Conservation (phyloP, 352 stramenopile species). For the Phytophthora syringae region DNA sequence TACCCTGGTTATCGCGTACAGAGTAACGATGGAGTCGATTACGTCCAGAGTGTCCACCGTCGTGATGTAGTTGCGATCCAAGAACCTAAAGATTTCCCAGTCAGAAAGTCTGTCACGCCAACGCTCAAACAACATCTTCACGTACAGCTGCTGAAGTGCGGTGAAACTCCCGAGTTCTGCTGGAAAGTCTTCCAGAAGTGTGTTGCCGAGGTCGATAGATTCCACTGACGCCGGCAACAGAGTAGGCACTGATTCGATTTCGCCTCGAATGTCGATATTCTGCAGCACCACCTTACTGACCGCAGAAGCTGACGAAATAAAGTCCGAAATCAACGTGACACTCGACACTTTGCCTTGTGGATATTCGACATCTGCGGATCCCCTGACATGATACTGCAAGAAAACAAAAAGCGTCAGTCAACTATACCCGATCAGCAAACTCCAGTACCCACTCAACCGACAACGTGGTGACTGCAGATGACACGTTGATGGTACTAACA, state of each 20-base stretch:
- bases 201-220: slow-evolving; percentile 34
- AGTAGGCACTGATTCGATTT: slow-evolving; percentile 15
- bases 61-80: slow-evolving; percentile 43
- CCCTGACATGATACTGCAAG: slow-evolving; percentile 33
- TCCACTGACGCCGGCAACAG: slow-evolving; percentile 30
- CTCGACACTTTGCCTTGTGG: slow-evolving; percentile 43
- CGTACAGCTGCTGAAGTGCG: slow-evolving; percentile 30
- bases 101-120: neutral
- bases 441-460: slow-evolving; percentile 8
- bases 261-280: slow-evolving; percentile 31
- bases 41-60: slow-evolving; percentile 22
- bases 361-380: slow-evolving; percentile 26
- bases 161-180: slow-evolving; percentile 19
- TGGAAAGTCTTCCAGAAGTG: slow-evolving; percentile 30
- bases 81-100: slow-evolving; percentile 17
- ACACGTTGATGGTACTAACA: slow-evolving; percentile 33
- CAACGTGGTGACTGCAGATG: slow-evolving; percentile 30
- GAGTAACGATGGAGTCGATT: slow-evolving; percentile 25
- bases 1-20: slow-evolving; percentile 19
- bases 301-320: slow-evolving; percentile 22
- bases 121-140: neutral
- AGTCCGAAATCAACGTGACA: slow-evolving; percentile 26
- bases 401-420: slow-evolving; percentile 10
- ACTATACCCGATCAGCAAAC: neutral
- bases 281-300: slow-evolving; percentile 35